Evolutionary conservation across 192 early-diverging fungal species (phyloP).

Genomic region (Coemansia erecta): DNA sequence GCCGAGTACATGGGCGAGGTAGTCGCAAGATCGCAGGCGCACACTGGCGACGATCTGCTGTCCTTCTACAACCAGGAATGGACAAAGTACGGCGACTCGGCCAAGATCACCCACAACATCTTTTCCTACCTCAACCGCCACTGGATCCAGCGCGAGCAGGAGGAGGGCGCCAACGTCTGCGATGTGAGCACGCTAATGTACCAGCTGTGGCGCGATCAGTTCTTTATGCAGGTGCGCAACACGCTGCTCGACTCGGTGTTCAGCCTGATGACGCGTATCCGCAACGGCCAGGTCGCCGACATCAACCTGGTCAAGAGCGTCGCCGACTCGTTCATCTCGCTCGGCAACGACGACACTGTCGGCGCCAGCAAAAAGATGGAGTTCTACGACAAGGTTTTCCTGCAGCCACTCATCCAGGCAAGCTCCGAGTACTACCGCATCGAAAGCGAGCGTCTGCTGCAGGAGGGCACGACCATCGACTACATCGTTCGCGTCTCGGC

Average conservation of each 20-base stretch:
- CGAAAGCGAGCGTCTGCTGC: slow-evolving; percentile 86
- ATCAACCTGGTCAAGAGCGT: slow-evolving; percentile 81
- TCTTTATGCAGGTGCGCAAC: slow-evolving; percentile 49
- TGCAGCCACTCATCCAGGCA: slow-evolving; percentile 75
- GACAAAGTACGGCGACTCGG: slow-evolving; percentile 84
- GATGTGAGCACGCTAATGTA: slow-evolving; percentile 89
- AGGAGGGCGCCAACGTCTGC: slow-evolving; percentile 84
- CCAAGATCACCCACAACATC: slow-evolving; percentile 82
- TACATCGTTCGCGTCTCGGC: slow-evolving; percentile 91
- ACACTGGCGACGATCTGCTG: slow-evolving; percentile 78
- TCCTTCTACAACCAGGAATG: slow-evolving; percentile 87
- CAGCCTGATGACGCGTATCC: slow-evolving; percentile 69
- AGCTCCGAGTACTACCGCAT: slow-evolving; percentile 85
- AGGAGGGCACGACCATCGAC: slow-evolving; percentile 85
- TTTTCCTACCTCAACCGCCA: slow-evolving; percentile 95
- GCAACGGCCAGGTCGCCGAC: slow-evolving; percentile 88
- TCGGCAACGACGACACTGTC: slow-evolving; percentile 69
- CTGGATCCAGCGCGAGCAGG: slow-evolving; percentile 96
- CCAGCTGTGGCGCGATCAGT: slow-evolving; percentile 74
- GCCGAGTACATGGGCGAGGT: slow-evolving; percentile 54
- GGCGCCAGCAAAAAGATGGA: slow-evolving; percentile 76
- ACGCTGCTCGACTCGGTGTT: slow-evolving; percentile 52
- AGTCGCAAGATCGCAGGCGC: slow-evolving; percentile 57
- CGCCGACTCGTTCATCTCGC: slow-evolving; percentile 86
- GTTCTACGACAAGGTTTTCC: slow-evolving; percentile 86